Evolutionary conservation across 441 rosid genomes (phyloP).

Genomic region (Populus trichocarpa): DNA sequence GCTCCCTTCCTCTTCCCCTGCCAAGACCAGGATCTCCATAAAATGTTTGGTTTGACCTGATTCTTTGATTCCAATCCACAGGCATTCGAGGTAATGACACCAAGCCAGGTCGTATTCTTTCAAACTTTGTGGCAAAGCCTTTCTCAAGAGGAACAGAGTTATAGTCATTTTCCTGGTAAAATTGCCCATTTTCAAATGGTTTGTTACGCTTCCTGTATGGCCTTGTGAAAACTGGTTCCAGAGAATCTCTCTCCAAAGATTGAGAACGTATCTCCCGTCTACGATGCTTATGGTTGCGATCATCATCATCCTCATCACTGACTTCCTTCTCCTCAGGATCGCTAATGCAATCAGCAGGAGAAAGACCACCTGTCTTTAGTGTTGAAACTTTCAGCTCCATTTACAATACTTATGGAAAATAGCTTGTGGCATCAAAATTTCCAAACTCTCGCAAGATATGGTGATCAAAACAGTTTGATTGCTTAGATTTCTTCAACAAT

Average conservation of each 20-base stretch:
- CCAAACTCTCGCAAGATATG: slow-evolving; percentile 20
- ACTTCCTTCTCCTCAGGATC: slow-evolving; percentile 93
- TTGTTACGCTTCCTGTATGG: slow-evolving; percentile 66
- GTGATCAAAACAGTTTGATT: slow-evolving; percentile 15
- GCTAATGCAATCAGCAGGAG: slow-evolving; percentile 62
- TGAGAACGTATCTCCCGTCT: slow-evolving; percentile 66
- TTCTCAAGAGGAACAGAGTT: slow-evolving; percentile 35
- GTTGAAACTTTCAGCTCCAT: slow-evolving; percentile 85
- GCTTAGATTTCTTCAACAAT: slow-evolving; percentile 6
- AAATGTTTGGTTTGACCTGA: slow-evolving; percentile 49
- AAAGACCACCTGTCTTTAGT: slow-evolving; percentile 54
- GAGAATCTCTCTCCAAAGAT: slow-evolving; percentile 64
- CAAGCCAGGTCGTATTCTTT: slow-evolving; percentile 52
- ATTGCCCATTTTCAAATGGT: slow-evolving; percentile 64
- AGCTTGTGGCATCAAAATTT: slow-evolving; percentile 30
- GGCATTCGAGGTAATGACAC: slow-evolving; percentile 41
- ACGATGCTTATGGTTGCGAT: slow-evolving; percentile 98
- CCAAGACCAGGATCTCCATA: slow-evolving; percentile 62
- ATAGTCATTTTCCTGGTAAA: slow-evolving; percentile 48
- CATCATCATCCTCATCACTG: slow-evolving; percentile 98
- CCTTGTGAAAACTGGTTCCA: slow-evolving; percentile 53
- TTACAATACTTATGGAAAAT: slow-evolving; percentile 18
- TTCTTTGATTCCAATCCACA: slow-evolving; percentile 56
- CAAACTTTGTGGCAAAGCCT: slow-evolving; percentile 42
- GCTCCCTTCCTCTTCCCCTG: slow-evolving; percentile 88